phyloP scores from a whole-genome alignment of 2,329 filamentous ascomycete species.

The Penicillium sp. region DNA sequence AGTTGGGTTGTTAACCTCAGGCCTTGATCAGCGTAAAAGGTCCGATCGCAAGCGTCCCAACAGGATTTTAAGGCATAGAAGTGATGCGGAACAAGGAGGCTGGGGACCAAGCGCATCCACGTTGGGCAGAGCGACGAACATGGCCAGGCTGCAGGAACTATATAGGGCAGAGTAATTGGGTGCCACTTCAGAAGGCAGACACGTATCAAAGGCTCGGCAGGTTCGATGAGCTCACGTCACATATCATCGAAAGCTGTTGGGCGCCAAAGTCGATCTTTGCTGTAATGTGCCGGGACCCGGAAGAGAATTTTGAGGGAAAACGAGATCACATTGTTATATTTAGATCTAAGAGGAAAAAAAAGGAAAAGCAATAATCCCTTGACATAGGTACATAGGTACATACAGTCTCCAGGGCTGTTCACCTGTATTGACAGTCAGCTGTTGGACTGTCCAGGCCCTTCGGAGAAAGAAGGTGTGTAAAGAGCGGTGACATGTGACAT shows the following conservation, averaged over 20 bases:
- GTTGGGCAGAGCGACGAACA: conserved; percentile 24
- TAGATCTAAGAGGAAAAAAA: neutral
- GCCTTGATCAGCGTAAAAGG: conserved; percentile 8
- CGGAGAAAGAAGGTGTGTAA: neutral
- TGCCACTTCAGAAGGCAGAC: conserved; percentile 19
- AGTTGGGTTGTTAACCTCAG: conserved; percentile 4
- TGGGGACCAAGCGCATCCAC: conserved; percentile 18
- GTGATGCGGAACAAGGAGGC: conserved; percentile 15
- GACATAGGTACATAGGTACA: neutral
- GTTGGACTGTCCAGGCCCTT: neutral
- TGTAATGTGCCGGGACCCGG: conserved; percentile 5
- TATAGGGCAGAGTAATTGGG: conserved; percentile 16
- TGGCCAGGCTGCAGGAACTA: conserved; percentile 2
- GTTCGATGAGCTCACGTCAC: conserved; percentile 14
- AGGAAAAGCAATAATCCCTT: neutral
- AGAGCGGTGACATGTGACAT: conserved; percentile 29
- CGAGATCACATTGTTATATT: neutral
- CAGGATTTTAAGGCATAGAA: conserved; percentile 6
- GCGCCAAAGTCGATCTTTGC: conserved; percentile 19
- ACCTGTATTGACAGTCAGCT: neutral
- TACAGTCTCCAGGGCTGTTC: too few relatives aligned
- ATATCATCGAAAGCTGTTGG: conserved; percentile 11
- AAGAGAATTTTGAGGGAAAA: neutral
- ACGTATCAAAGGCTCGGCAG: conserved; percentile 13
- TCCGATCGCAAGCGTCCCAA: conserved; percentile 12